Conservation (phyloP, 805 yeast species). For the Maudiozyma serrabonitensis region DNA sequence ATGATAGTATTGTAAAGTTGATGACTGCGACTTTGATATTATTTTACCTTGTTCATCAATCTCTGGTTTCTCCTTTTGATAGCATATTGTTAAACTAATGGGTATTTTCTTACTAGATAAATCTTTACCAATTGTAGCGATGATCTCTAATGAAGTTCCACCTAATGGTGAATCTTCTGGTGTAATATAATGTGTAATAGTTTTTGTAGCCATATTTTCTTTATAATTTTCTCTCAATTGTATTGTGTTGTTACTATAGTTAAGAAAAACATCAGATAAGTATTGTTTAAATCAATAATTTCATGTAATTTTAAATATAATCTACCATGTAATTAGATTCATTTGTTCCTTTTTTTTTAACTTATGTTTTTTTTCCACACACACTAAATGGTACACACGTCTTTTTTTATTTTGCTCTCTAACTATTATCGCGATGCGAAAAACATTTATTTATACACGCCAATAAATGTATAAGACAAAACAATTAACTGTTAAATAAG, state of each 20-base stretch:
- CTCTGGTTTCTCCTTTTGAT: constrained; percentile 3
- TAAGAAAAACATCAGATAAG: too few relatives aligned
- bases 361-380: too few relatives aligned
- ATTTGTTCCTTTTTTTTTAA: too few relatives aligned
- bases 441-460: too few relatives aligned
- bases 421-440: too few relatives aligned
- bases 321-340: too few relatives aligned
- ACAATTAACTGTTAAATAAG: too few relatives aligned
- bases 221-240: not conserved
- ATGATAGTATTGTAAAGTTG: constrained; percentile 16
- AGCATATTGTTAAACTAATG: constrained; percentile 12
- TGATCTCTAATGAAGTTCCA: constrained; percentile 10
- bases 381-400: too few relatives aligned
- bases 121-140: constrained; percentile 17
- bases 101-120: constrained; percentile 13
- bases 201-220: constrained; percentile 8
- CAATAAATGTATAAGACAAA: too few relatives aligned
- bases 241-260: not conserved
- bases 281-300: too few relatives aligned
- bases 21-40: not conserved
- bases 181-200: constrained; percentile 9
- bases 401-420: too few relatives aligned
- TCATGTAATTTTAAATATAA: too few relatives aligned
- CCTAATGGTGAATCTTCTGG: constrained; percentile 4
- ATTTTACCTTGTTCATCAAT: not conserved